Base-by-base conservation (phyloP, 2,329 filamentous ascomycete species). In the Fusarium sp. region DNA sequence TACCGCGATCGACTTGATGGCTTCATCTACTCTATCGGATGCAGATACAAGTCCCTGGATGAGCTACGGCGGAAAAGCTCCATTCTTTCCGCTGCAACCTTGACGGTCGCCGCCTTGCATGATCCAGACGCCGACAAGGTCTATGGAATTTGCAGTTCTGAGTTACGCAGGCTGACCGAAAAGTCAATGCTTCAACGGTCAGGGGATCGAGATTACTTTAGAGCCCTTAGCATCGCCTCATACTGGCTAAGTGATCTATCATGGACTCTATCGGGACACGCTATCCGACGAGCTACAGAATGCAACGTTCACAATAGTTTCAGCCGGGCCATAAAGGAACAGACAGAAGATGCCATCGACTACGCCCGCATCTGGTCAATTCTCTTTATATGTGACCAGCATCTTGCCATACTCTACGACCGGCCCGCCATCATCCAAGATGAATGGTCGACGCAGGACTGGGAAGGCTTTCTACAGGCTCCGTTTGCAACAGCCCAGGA, bases 211-310 rank as follows among this genome's bases (percentile, higher is more conserved):
- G 89, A 92, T 64, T 87, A 89, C 65, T 85, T 92, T 25, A 85
- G 89, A 3, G 90, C 88, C 5, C 85, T 92, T 41, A 90, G 88
- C 48, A 87, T 92, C 5, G 90, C 88, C 0, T 87, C 89, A 0
- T 92, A 91, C 74, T 92, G 90, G 90, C 83, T 91, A 0, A 88
- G 88, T 6, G 89, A 91, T 70, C 82, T 91, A 30, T 90, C 88
- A n/a, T 91, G 90, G 88, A 91, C 88, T 66, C 82, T 91, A 2
- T 89, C 88, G 0, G 89, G 89, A 0, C 83, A 86, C 64, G 86
- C 86, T 1, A 86, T 87, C 18, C 82, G 87, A 1, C 80, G 86
- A n/a, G 86, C 86, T 0, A 84, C 84, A 32, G 86, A 88, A 66
- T 79, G 85, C 37, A 85, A 85, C 67, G 71, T 87, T 0, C 81